Base-by-base conservation (phyloP, 2,329 filamentous ascomycete species). In the Aspergillus sp. region DNA sequence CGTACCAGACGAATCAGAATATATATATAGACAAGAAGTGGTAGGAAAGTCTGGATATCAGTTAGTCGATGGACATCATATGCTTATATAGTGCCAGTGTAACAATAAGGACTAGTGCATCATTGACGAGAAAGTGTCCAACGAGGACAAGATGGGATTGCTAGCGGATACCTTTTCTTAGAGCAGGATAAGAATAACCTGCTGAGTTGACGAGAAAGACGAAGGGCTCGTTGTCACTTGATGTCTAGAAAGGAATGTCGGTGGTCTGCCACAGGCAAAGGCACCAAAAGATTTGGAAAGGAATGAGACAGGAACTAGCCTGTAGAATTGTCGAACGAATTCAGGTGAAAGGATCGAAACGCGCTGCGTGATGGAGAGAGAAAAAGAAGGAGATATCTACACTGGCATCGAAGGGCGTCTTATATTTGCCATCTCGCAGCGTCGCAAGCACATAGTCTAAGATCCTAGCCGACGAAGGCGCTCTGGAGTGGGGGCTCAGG, bases 1-100 rank as follows among this genome's bases (percentile, higher is more conserved):
- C 70, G 71, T 74, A 64, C 71, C 71, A 64, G 71, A 74, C 71
- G 71, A 66, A 58, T 66, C 63, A 66, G 61, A 67, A 54, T 48
- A 58, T 48, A 36, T 48, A 48, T 26, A 32, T 57, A 47, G 51
- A 43, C 20, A 34, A 13, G 15, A 49, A 50, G 30, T 53, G 39
- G 12, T 41, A 53, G 38, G 42, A 36, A 47, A 26, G 32, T 52
- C 48, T 58, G 44, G 41, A 17, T 9, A 34, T 26, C 22, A 43
- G 34, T 54, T 57, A 56, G 53, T 48, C 20, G n/a, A 41, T 43
- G 12, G 36, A 20, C 39, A 53, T 48, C 3, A 20, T 3, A 20
- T 11, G n/a, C 5, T 9, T 13, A 36, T 30, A 30, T 30, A 30
- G 26, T 30, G 5, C 12, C 12, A 36, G 5, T 36, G 34, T 36